Conservation (phyloP, 495 filamentous ascomycete species). For the Copromyces sp. region DNA sequence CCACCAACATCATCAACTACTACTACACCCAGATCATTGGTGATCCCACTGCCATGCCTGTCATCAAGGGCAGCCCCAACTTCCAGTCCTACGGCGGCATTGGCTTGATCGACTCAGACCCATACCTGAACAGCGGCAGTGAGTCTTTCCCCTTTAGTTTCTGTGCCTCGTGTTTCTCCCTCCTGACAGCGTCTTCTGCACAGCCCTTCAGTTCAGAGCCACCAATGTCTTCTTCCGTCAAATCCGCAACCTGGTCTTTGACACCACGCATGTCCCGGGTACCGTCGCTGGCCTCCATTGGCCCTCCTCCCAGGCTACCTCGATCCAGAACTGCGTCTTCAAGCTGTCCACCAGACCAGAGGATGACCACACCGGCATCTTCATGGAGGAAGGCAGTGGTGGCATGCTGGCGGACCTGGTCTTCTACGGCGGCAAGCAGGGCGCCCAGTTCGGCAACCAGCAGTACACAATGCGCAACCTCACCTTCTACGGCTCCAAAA, state of each 20-base stretch:
- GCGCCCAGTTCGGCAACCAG: constrained; percentile 59
- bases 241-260: constrained; percentile 83
- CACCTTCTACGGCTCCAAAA: constrained; percentile 72
- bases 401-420: constrained; percentile 63
- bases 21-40: constrained; percentile 59
- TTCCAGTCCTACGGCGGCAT: constrained; percentile 54
- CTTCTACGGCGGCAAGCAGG: constrained; percentile 58
- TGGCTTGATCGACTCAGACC: constrained; percentile 59
- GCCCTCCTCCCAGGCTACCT: constrained; percentile 90
- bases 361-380: constrained; percentile 61
- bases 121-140: constrained; percentile 42
- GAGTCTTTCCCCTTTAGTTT: background rate
- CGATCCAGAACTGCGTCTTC: constrained; percentile 77
- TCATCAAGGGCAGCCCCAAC: constrained; percentile 53
- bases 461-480: constrained; percentile 88
- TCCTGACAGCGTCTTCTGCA: background rate
- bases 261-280: constrained; percentile 55
- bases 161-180: background rate
- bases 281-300: constrained; percentile 75
- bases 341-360: constrained; percentile 50
- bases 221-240: constrained; percentile 85
- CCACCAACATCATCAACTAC: constrained; percentile 46
- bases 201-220: constrained; percentile 20
- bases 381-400: constrained; percentile 65
- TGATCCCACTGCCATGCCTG: constrained; percentile 49